These are phyloP conservation scores for Rhodosporidiobolus sp. DNA, from an alignment of 768 basidiomycete genomes.

Conservation along the genomic window DNA sequence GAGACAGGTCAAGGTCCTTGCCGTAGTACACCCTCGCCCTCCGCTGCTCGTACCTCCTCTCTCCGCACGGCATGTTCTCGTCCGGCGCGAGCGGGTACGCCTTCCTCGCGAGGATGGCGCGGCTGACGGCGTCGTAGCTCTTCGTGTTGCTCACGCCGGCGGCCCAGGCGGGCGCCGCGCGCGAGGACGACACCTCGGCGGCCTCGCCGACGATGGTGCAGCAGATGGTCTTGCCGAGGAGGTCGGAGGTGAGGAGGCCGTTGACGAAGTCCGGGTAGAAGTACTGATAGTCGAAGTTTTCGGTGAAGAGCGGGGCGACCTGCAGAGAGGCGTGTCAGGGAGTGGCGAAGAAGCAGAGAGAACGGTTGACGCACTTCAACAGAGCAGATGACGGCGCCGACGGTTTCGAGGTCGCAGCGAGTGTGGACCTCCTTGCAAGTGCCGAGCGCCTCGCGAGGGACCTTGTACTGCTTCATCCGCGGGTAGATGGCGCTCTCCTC, in stretches of 20 bases:
- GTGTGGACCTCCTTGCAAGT: slow-evolving; percentile 77
- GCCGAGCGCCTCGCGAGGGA: slow-evolving; percentile 74
- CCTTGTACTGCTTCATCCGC: slow-evolving; percentile 57
- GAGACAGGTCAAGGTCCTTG: slow-evolving; percentile 74
- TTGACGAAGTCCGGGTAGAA: slow-evolving; percentile 89
- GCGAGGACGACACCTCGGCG: slow-evolving; percentile 28
- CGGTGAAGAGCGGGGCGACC: slow-evolving; percentile 94
- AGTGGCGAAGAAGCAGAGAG: slow-evolving; percentile 12
- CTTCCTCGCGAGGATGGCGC: slow-evolving; percentile 89
- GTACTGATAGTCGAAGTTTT: slow-evolving; percentile 96
- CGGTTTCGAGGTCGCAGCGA: slow-evolving; percentile 81
- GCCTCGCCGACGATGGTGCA: slow-evolving; percentile 70
- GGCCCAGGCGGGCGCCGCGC: slow-evolving; percentile 60
- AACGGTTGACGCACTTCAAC: slow-evolving; percentile 68
- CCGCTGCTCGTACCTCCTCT: slow-evolving; percentile 73
- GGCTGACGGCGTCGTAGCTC: slow-evolving; percentile 86
- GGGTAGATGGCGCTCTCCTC: slow-evolving; percentile 72
- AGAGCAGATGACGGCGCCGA: slow-evolving; percentile 87
- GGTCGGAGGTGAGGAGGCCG: slow-evolving; percentile 87
- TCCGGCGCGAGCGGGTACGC: slow-evolving; percentile 95
- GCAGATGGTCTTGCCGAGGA: slow-evolving; percentile 90
- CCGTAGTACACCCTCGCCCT: slow-evolving; percentile 87
- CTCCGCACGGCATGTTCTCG: slow-evolving; percentile 77
- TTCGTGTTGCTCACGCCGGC: slow-evolving; percentile 89
- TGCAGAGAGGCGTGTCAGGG: slow-evolving; percentile 46